Percentiles rank a stretch among this genome's conserved stretches.
These are phyloP conservation scores for Candida odintsovae DNA, from an alignment of 805 yeast species.

Conservation along the genomic window DNA sequence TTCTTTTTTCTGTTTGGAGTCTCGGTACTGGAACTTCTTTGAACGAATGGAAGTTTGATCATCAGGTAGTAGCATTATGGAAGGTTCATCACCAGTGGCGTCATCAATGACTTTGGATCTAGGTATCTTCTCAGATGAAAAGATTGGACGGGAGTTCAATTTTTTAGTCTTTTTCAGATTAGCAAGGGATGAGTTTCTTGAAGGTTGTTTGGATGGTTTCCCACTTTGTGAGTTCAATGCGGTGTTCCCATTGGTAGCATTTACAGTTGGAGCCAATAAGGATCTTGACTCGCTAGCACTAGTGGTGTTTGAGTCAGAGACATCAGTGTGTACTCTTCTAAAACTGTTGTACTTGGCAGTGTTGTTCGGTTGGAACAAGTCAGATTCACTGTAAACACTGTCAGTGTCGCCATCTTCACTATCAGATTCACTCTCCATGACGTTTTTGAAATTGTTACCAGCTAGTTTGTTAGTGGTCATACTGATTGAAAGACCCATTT, in stretches of 20 bases:
- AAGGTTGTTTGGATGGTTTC: not conserved
- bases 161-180: slow-evolving; percentile 14
- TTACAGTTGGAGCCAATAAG: not conserved
- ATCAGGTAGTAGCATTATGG: slow-evolving; percentile 55
- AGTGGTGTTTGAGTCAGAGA: not conserved
- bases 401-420: slow-evolving; percentile 25
- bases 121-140: slow-evolving; percentile 69
- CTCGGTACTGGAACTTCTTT: slow-evolving; percentile 8
- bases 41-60: slow-evolving; percentile 9
- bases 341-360: not conserved
- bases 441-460: slow-evolving; percentile 23
- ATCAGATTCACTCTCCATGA: slow-evolving; percentile 22
- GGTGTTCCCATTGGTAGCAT: not conserved
- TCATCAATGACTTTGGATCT: slow-evolving; percentile 61
- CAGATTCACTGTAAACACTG: slow-evolving; percentile 17
- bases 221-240: not conserved
- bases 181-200: slow-evolving; percentile 3
- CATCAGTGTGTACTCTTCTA: not conserved
- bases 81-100: slow-evolving; percentile 62
- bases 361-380: slow-evolving; percentile 1
- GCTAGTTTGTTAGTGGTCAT: slow-evolving; percentile 59
- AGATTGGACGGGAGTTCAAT: slow-evolving; percentile 43
- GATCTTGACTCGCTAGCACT: not conserved
- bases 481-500: slow-evolving; percentile 70
- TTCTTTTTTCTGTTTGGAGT: not conserved